phyloP scores from a whole-genome alignment of 2,329 filamentous ascomycete genomes.

The Westerdykella sp. region DNA sequence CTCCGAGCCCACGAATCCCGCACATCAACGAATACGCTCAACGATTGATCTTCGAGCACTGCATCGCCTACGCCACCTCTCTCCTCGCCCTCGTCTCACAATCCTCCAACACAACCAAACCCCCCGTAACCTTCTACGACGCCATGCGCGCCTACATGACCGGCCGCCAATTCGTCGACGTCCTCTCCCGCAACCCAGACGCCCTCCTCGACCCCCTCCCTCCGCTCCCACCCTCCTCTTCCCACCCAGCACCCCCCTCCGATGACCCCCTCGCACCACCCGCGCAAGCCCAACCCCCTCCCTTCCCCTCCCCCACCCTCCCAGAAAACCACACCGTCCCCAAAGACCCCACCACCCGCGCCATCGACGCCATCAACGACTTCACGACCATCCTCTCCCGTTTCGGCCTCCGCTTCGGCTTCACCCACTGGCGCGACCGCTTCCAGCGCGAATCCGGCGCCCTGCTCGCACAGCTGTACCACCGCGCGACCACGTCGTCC shows the following conservation, averaged over 20 bases:
- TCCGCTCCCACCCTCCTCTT: slow-evolving; percentile 35
- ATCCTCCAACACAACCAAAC: slow-evolving; percentile 50
- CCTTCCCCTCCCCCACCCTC: slow-evolving; percentile 27
- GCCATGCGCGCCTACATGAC: slow-evolving; percentile 75
- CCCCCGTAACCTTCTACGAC: slow-evolving; percentile 81
- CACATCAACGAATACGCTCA: slow-evolving; percentile 70
- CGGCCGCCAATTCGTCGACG: slow-evolving; percentile 51
- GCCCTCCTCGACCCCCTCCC: slow-evolving; percentile 37
- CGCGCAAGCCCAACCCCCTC: slow-evolving; percentile 21
- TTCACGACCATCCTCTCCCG: slow-evolving; percentile 42
- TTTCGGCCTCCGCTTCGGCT: slow-evolving; percentile 45
- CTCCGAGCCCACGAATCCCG: slow-evolving; percentile 69
- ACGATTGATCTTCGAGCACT: slow-evolving; percentile 77
- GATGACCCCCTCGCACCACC: slow-evolving; percentile 36
- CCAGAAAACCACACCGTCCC: slow-evolving; percentile 22
- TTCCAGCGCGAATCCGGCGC: slow-evolving; percentile 42
- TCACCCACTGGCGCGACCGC: slow-evolving; percentile 46
- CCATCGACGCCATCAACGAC: slow-evolving; percentile 44
- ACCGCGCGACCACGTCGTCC: slow-evolving; percentile 26
- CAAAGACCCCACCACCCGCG: slow-evolving; percentile 33
- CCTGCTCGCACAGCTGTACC: slow-evolving; percentile 39
- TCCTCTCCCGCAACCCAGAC: slow-evolving; percentile 51
- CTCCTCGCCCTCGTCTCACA: slow-evolving; percentile 59
- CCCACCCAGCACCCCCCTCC: slow-evolving; percentile 18
- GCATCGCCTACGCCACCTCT: slow-evolving; percentile 71